These are phyloP conservation scores for Fusarium fujikuroi DNA, from an alignment of 2,329 filamentous ascomycete genomes.

Conservation along the genomic window DNA sequence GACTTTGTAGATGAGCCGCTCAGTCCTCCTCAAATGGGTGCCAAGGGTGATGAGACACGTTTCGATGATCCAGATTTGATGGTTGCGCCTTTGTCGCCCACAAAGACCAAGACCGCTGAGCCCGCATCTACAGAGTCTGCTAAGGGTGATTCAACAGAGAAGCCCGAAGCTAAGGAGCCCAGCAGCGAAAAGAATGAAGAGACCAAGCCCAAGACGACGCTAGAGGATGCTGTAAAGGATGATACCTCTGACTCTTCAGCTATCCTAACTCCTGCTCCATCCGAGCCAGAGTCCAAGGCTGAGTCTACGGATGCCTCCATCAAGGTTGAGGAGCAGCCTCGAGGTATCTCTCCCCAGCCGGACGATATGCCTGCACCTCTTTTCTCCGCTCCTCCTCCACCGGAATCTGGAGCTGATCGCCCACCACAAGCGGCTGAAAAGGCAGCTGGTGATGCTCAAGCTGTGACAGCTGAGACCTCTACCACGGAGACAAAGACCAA, in stretches of 20 bases:
- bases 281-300: conserved; percentile 38
- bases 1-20: conserved; percentile 84
- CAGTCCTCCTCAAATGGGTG: conserved; percentile 72
- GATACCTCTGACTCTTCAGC: conserved; percentile 37
- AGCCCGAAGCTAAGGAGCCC: conserved; percentile 18
- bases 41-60: conserved; percentile 63
- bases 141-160: conserved; percentile 18
- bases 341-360: conserved; percentile 63
- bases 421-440: conserved; percentile 38
- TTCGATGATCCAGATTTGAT: conserved; percentile 68
- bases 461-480: not conserved
- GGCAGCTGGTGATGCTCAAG: conserved; percentile 9
- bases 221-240: conserved; percentile 16
- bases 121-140: conserved; percentile 33
- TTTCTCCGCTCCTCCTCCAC: conserved; percentile 49
- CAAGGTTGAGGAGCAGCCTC: conserved; percentile 29
- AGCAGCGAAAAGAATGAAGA: conserved; percentile 8
- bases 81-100: conserved; percentile 68
- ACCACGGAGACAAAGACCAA: conserved; percentile 8
- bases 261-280: conserved; percentile 36
- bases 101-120: conserved; percentile 48
- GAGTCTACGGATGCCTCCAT: conserved; percentile 16
- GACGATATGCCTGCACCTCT: conserved; percentile 77
- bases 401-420: conserved; percentile 44
- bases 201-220: not conserved